Base-by-base conservation (phyloP, 2,329 filamentous ascomycete genomes). In the Ascochyta fabae region DNA sequence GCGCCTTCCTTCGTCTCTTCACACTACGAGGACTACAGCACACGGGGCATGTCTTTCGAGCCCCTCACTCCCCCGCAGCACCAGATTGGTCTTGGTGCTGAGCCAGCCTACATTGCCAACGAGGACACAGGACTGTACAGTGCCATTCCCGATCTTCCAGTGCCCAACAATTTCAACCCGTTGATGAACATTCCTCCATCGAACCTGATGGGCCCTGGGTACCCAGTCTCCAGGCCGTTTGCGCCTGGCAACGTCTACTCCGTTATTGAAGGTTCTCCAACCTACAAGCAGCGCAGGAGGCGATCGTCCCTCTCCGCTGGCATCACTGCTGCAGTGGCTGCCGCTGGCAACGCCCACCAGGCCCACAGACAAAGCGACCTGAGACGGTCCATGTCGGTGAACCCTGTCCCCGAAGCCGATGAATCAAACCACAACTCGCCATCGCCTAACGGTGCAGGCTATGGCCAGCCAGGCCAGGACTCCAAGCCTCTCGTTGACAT, bases 1-100 rank as follows among this genome's bases (percentile, higher is more conserved):
- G 95, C 95, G 0, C 95, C 95, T 2, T 98, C 95, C 1, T 98
- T 98, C 71, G 93, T 96, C 48, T 98, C 95, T n/a, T 98, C 95
- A 1, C 93, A 97, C 70, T 96, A 94, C 70, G 95, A 98, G 74
- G 94, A 98, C 75, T 99, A 97, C 82, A 96, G 92, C 85, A 94
- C 93, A 74, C 90, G 95, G 54, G 95, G 92, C 47, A 87, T 98
- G 70, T 98, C 94, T 3, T 99, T 94, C 74, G 95, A 99, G 82
- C 95, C 95, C 48, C 87, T 99, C 66, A 99, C 95, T 0, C 95
- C 95, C 55, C 95, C 95, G 15, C 95, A 98, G 75, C 92, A 97
- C 77, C 86, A 90, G 13, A 79, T 95, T 56, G 88, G 86, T 60
- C 88, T 96, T 64, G 86, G 89, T 57, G 84, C 89, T 36, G 95